These are phyloP conservation scores for Cyanidiococcus yangmingshanensis DNA, from an alignment of 23 red algal species.

Conservation along the genomic window DNA sequence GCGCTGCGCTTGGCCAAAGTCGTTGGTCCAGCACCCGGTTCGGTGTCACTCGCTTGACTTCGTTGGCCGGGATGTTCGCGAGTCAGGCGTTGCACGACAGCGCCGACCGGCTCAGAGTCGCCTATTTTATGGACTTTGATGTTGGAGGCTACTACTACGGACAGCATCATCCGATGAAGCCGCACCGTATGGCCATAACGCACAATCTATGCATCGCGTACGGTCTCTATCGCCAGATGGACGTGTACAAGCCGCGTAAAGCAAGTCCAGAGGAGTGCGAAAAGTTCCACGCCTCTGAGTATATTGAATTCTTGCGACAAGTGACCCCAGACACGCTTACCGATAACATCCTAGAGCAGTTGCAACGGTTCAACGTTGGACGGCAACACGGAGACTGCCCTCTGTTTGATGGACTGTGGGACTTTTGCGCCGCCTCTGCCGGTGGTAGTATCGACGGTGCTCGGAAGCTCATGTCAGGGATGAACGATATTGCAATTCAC, in stretches of 20 bases:
- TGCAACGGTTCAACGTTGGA: constrained; percentile 76
- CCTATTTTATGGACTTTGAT: constrained; percentile 93
- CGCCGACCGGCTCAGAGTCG: constrained; percentile 24
- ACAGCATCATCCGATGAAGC: constrained; percentile 98
- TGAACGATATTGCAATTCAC: constrained; percentile 86
- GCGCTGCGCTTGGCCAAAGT: no score
- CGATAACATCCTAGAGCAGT: constrained; percentile 49
- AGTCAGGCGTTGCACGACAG: neutral
- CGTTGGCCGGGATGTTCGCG: neutral
- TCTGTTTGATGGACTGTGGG: constrained; percentile 89
- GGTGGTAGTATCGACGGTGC: constrained; percentile 87
- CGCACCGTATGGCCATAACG: constrained; percentile 79
- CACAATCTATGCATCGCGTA: constrained; percentile 83
- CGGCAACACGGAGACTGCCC: constrained; percentile 78
- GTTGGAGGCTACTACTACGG: constrained; percentile 96
- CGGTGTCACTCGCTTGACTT: neutral
- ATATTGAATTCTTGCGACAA: constrained; percentile 79
- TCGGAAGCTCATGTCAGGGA: constrained; percentile 59
- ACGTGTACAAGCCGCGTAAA: constrained; percentile 74
- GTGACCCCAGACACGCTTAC: constrained; percentile 68
- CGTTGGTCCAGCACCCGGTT: no score
- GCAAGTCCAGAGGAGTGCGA: constrained; percentile 72
- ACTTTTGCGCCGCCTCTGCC: constrained; percentile 85
- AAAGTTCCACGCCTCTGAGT: constrained; percentile 81
- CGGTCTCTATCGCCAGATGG: constrained; percentile 61